Base-by-base conservation (phyloP, 2,329 filamentous ascomycete genomes). In the Clonostachys sp. region DNA sequence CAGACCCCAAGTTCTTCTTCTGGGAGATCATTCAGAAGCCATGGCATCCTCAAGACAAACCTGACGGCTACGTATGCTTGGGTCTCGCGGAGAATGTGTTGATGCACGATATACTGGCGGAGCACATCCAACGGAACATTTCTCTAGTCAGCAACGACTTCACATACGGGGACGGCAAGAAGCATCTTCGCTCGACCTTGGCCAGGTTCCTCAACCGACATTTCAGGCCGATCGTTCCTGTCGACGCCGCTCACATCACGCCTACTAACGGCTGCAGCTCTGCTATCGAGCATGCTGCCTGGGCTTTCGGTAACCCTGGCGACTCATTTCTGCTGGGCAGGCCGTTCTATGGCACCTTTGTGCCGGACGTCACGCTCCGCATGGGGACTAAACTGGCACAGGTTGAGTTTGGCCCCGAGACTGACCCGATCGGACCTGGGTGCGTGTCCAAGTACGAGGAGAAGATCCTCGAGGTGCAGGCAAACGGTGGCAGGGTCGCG, bases 71-170 rank as follows among this genome's bases (percentile, higher is more conserved):
- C 50, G 60, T 78, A 34, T 77, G 70, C 48, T 64, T 80, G 1
- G 75, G 75, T 1, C 63, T 79, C 2, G 76, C 77, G 6, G 77
- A 80, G 56, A 79, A 80, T 54, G 58, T 61, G 1, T 65, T 80
- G 40, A 77, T 79, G 74, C 75, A 78, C 47, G 54, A 66, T 16
- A 55, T 63, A 4, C 63, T 79, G 4, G 57, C 66, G 3, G 54
- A 67, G 17, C 72, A 71, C 48, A 61, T 71, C 33, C 69, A 73
- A 53, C 52, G 54, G 3, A 67, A 69, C 41, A 53, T 71, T 7
- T 55, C 65, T 6, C 48, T 68, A 0, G 52, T 51, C 1, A 54
- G 53, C n/a, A 45, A 52, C 5, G 60, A 58, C 12, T 59, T 74
- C 12, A 73, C 68, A 0, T 74, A 74, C 20, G 68, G 67, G 5